phyloP scores from a whole-genome alignment of 2,329 filamentous ascomycete genomes.

The Chaetomiaceae sp. region DNA sequence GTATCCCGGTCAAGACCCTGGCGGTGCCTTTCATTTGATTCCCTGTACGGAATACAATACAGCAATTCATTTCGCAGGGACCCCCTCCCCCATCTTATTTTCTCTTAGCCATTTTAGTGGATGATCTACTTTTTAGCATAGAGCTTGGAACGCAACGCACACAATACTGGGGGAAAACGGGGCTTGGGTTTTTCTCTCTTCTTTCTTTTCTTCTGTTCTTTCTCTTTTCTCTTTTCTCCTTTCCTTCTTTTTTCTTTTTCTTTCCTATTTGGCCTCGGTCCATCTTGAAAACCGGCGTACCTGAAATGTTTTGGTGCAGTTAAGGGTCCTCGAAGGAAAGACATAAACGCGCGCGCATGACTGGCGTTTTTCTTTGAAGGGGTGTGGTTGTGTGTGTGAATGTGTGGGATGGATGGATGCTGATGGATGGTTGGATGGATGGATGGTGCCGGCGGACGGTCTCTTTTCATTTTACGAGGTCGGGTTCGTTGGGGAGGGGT shows the following conservation, averaged over 20 bases:
- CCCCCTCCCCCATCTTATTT: background rate
- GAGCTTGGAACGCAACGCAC: slow-evolving; percentile 19
- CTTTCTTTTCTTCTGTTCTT: background rate
- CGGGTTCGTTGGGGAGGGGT: slow-evolving; percentile 5
- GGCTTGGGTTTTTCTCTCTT: slow-evolving; percentile 9
- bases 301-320: slow-evolving; percentile 12
- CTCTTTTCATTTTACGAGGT: background rate
- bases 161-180: background rate
- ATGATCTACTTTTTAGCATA: slow-evolving; percentile 21
- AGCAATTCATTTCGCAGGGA: too few species aligned
- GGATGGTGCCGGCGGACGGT: background rate
- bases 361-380: slow-evolving; percentile 19
- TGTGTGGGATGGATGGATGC: background rate
- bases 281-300: slow-evolving; percentile 6
- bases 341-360: slow-evolving; percentile 21
- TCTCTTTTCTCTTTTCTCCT: too few species aligned
- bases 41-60: too few species aligned
- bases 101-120: slow-evolving; percentile 18
- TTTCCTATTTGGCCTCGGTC: too few species aligned
- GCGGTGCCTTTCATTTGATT: too few species aligned
- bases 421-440: background rate
- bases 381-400: background rate
- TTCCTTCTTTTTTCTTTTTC: background rate
- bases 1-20: too few species aligned
- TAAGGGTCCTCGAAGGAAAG: slow-evolving; percentile 8